Evolutionary conservation across 2,329 filamentous ascomycete genomes (phyloP), one percentile per base, ranked within the genome.

Genomic region (Cryphonectria japonica): DNA sequence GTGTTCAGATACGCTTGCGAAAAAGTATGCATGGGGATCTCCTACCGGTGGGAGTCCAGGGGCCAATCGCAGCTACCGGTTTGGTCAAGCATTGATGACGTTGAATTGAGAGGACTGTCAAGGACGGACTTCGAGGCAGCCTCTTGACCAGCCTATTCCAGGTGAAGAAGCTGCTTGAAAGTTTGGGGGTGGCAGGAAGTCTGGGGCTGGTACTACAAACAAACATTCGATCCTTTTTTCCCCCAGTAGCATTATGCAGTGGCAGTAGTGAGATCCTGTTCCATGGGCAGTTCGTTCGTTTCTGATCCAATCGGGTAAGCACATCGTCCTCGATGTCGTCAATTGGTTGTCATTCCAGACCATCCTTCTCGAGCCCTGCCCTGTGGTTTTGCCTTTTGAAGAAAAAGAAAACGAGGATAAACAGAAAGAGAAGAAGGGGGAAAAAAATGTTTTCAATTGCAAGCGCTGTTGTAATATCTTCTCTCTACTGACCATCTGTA

Each of bases 61-160:
- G 22, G 41, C 66, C 66, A 67, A 67, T 67, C 37, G 66, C 54
- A 26, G 39, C 29, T 32, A 50, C 26, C 4, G 54, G n/a, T 60
- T 67, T 67, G 66, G 66, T 67, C 65, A 67, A 67, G 52, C 19
- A 52, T 43, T 46, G 43, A 32, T 19, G 14, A 46, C 19, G 22
- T 32, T 9, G 29, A 65, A 65, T 19, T 13, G 63, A 34, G 26
- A 34, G 14, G 26, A 11, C 41, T 65, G 41, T 50, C 5, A 5
- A 34, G 29, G 7, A 29, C 8, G 14, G 54, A 32, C 14, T 19
- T 59, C 7, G 29, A 34, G 26, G 16, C 54, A 34, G 29, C 2
- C 14, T 32, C 26, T 34, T 59, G 54, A 19, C 13, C 6, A 32
- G 26, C 14, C 29, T 8, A 59, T 59, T 32, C 29, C 29, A 59